These are phyloP conservation scores for Neurospora sp. DNA, from an alignment of 495 filamentous ascomycete species.

Conservation along the genomic window DNA sequence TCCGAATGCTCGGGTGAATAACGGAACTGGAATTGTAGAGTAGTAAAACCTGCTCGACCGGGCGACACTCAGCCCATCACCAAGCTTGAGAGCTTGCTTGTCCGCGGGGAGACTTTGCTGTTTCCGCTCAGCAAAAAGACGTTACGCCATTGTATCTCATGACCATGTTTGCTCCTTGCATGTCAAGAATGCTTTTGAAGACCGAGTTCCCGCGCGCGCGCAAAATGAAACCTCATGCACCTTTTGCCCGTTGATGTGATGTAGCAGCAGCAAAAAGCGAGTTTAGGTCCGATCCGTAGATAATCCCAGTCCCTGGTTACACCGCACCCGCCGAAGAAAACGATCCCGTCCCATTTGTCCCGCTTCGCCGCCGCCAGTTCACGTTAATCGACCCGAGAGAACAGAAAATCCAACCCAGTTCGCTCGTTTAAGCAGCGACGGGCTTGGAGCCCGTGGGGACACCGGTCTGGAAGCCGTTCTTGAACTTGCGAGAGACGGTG, in stretches of 20 bases:
- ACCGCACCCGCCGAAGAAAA: slow-evolving; percentile 24
- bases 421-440: slow-evolving; percentile 18
- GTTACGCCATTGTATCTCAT: slow-evolving; percentile 23
- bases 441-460: slow-evolving; percentile 72
- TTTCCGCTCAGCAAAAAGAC: slow-evolving; percentile 6
- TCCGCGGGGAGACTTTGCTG: background rate
- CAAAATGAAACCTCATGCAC: slow-evolving; percentile 19
- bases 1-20: background rate
- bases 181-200: slow-evolving; percentile 13
- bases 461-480: slow-evolving; percentile 92
- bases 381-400: slow-evolving; percentile 4
- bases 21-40: background rate
- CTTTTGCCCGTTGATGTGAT: slow-evolving; percentile 19
- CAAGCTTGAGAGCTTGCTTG: background rate
- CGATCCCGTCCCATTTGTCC: slow-evolving; percentile 16
- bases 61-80: background rate
- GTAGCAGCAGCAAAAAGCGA: slow-evolving; percentile 20
- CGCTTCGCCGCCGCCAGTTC: slow-evolving; percentile 11
- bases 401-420: background rate
- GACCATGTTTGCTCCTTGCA: slow-evolving; percentile 19
- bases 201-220: slow-evolving; percentile 22
- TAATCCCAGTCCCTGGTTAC: slow-evolving; percentile 19
- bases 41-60: background rate
- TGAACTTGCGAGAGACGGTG: slow-evolving; percentile 78
- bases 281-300: slow-evolving; percentile 13